Percentiles rank a stretch among this genome's conserved stretches.
Evolutionary conservation across 345 rosid genomes (phyloP).

Genomic region (Triadica sebifera): DNA sequence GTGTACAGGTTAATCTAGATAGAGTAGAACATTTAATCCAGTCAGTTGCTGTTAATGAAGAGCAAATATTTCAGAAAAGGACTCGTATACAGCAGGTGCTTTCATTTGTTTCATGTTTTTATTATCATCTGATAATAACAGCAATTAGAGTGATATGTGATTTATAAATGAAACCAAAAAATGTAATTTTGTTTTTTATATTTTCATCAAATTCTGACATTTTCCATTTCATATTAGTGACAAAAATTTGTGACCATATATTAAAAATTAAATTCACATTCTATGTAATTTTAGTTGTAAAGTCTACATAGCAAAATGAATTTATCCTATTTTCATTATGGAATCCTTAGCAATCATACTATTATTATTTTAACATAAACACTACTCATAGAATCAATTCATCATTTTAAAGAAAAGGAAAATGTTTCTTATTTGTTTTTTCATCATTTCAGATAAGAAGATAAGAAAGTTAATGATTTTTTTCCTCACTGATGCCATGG

Average conservation of each 20-base stretch:
- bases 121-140: neutral
- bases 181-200: too few relatives aligned
- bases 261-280: too few relatives aligned
- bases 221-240: too few relatives aligned
- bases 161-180: too few relatives aligned
- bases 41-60: slow-evolving; percentile 79
- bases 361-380: neutral
- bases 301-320: too few relatives aligned
- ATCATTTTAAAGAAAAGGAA: neutral
- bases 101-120: neutral
- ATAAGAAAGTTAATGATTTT: neutral
- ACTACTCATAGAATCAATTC: neutral
- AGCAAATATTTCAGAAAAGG: slow-evolving; percentile 95
- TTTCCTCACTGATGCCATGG: neutral
- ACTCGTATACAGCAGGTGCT: slow-evolving; percentile 80
- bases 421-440: neutral
- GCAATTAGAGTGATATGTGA: too few relatives aligned
- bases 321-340: neutral
- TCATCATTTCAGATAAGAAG: neutral
- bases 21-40: slow-evolving; percentile 89
- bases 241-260: too few relatives aligned
- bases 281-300: too few relatives aligned
- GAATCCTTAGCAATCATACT: neutral
- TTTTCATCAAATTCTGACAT: too few relatives aligned
- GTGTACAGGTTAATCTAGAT: slow-evolving; percentile 64